A percentile compares a stretch with the other conserved stretches of the same genome.
Conservation (phyloP, 2,329 filamentous ascomycete genomes). For the Venturia asperata region DNA sequence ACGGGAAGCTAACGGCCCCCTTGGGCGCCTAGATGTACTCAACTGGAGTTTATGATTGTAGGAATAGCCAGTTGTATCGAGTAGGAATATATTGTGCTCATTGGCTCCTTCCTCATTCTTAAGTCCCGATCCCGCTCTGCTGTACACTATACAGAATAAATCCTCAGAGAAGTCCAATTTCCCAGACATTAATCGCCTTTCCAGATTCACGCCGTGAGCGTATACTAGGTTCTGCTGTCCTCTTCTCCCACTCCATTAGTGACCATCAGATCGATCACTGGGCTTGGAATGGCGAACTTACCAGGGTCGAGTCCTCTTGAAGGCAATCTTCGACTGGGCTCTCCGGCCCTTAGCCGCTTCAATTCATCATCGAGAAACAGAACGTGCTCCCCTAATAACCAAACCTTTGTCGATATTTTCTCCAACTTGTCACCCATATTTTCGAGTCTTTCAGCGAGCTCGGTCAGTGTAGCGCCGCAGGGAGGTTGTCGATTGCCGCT, state of each 20-base stretch:
- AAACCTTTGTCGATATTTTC: not conserved
- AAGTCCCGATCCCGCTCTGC: not conserved
- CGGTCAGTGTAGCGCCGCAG: not conserved
- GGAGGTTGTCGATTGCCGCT: not conserved
- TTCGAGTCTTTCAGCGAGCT: not conserved
- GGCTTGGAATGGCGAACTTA: not conserved
- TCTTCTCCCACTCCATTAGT: too few species aligned
- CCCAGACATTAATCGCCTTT: not conserved
- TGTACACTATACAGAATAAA: not conserved
- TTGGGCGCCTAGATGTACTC: not conserved
- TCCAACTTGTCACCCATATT: not conserved
- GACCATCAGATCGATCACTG: too few species aligned
- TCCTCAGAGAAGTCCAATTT: not conserved
- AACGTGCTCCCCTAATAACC: not conserved
- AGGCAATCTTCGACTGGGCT: not conserved
- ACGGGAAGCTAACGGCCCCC: not conserved
- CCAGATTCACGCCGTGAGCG: not conserved
- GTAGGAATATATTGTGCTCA: not conserved
- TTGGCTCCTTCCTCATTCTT: too few species aligned
- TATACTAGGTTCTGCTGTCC: not conserved
- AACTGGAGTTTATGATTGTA: conserved; percentile 6
- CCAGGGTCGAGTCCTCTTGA: not conserved
- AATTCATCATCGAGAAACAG: not conserved
- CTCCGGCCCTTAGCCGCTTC: not conserved
- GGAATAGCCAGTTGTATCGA: not conserved